Percentiles rank a stretch among this genome's conserved stretches.
Conservation (phyloP, 2,329 filamentous ascomycete species). For the Paracoccidioides brasiliensis region DNA sequence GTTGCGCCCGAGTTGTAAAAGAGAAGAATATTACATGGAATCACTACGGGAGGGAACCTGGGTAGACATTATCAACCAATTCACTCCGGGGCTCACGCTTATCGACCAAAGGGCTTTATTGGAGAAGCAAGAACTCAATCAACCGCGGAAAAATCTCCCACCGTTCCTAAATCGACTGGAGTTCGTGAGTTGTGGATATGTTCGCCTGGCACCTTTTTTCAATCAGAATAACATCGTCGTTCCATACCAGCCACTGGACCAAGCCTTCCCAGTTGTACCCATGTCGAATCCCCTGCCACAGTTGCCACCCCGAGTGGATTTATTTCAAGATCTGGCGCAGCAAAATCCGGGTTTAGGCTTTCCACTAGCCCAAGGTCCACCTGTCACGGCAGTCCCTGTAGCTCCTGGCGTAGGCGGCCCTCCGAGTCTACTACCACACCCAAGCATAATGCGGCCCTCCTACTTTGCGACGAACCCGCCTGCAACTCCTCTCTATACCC, state of each 20-base stretch:
- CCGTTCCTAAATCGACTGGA: slow-evolving; percentile 32
- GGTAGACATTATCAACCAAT: slow-evolving; percentile 36
- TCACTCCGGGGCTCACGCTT: slow-evolving; percentile 37
- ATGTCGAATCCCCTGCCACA: not conserved
- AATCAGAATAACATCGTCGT: slow-evolving; percentile 24
- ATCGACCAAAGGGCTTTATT: slow-evolving; percentile 21
- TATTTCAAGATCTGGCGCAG: not conserved
- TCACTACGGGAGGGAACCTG: slow-evolving; percentile 35
- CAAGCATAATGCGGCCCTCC: not conserved
- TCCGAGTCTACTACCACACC: not conserved
- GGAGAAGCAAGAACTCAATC: not conserved
- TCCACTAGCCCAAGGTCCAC: not conserved
- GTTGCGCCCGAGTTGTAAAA: slow-evolving; percentile 2
- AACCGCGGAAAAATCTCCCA: slow-evolving; percentile 8
- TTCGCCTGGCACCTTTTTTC: slow-evolving; percentile 27
- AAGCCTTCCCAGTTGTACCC: not conserved
- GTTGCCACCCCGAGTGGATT: not conserved
- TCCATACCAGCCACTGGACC: slow-evolving; percentile 9
- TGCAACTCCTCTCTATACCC: not conserved
- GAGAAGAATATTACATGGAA: slow-evolving; percentile 20
- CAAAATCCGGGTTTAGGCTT: not conserved
- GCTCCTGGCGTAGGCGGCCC: not conserved
- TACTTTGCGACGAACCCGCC: not conserved
- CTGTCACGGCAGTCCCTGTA: not conserved
- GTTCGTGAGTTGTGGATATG: slow-evolving; percentile 52